A percentile compares a stretch with the other conserved stretches of the same genome.
phyloP scores from a whole-genome alignment of 768 basidiomycete species.

The Tulasnella sp. region DNA sequence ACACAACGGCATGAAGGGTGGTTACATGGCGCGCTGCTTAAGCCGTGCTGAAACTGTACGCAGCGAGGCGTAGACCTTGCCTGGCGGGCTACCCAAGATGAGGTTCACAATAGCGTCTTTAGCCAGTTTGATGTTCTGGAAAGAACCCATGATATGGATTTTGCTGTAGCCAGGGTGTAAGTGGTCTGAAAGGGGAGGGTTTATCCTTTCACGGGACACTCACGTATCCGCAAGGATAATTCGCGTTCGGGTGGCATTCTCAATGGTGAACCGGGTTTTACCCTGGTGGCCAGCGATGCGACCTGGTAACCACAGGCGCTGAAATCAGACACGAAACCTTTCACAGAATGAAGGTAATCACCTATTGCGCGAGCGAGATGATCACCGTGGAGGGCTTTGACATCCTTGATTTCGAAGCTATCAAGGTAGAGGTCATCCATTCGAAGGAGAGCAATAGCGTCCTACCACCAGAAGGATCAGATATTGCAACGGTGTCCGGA shows the following conservation, averaged over 20 bases:
- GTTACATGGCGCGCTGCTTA: slow-evolving; percentile 80
- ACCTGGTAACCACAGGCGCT: slow-evolving; percentile 39
- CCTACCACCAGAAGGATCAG: slow-evolving; percentile 41
- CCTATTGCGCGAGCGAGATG: slow-evolving; percentile 98
- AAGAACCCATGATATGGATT: slow-evolving; percentile 97
- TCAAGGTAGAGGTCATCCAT: slow-evolving; percentile 97
- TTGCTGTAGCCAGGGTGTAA: slow-evolving; percentile 46
- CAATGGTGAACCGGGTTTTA: slow-evolving; percentile 97
- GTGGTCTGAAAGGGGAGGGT: not conserved
- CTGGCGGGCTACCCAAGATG: slow-evolving; percentile 91
- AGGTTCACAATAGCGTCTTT: slow-evolving; percentile 92
- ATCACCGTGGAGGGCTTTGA: slow-evolving; percentile 95
- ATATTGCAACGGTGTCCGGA: not conserved
- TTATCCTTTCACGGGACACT: slow-evolving; percentile 31
- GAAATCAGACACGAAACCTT: not conserved
- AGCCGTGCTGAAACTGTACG: slow-evolving; percentile 86
- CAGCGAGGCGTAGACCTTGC: slow-evolving; percentile 85
- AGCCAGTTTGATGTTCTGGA: slow-evolving; percentile 97
- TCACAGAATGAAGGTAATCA: slow-evolving; percentile 27
- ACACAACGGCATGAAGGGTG: not conserved
- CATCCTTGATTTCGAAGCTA: slow-evolving; percentile 98
- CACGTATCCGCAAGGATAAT: slow-evolving; percentile 97
- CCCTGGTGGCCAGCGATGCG: slow-evolving; percentile 99
- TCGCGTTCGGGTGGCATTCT: slow-evolving; percentile 93
- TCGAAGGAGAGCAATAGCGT: slow-evolving; percentile 89